Conservation (phyloP, 441 rosid species). For the Euphorbia schlechtendalii region DNA sequence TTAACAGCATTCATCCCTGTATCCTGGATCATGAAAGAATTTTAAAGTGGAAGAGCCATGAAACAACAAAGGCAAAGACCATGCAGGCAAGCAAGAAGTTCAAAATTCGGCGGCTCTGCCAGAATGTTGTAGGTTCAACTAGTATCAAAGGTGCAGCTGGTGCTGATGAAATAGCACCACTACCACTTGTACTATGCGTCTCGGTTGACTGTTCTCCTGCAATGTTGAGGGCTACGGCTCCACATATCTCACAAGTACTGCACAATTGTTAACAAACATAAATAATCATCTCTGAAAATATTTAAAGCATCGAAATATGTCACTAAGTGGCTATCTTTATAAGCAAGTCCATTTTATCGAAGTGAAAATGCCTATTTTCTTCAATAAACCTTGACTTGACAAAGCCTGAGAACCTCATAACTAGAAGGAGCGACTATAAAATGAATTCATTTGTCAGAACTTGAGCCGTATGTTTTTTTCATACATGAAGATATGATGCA, state of each 20-base stretch:
- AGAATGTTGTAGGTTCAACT: conserved; percentile 31
- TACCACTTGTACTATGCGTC: conserved; percentile 14
- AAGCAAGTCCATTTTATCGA: not conserved
- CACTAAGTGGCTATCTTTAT: no score
- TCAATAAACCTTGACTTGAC: not conserved
- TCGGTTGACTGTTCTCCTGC: conserved; percentile 30
- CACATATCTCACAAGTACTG: conserved; percentile 72
- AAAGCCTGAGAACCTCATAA: not conserved
- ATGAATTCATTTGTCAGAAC: conserved; percentile 6
- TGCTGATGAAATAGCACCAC: conserved; percentile 19
- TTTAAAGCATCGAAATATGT: no score
- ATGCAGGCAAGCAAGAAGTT: conserved; percentile 48
- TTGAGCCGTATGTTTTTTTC: not conserved
- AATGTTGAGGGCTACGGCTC: conserved; percentile 35
- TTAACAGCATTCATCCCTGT: no score
- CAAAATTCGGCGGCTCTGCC: conserved; percentile 45
- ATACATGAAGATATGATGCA: conserved; percentile 1
- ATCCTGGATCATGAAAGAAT: conserved; percentile 31
- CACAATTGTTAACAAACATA: not conserved
- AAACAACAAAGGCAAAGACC: no score
- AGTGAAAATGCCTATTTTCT: not conserved
- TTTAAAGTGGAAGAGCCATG: no score
- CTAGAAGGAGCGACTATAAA: conserved; percentile 1
- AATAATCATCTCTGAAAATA: not conserved
- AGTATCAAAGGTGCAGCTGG: conserved; percentile 25